Base-by-base conservation (phyloP, 768 basidiomycete genomes). In the Mrakia hoshinonis region DNA sequence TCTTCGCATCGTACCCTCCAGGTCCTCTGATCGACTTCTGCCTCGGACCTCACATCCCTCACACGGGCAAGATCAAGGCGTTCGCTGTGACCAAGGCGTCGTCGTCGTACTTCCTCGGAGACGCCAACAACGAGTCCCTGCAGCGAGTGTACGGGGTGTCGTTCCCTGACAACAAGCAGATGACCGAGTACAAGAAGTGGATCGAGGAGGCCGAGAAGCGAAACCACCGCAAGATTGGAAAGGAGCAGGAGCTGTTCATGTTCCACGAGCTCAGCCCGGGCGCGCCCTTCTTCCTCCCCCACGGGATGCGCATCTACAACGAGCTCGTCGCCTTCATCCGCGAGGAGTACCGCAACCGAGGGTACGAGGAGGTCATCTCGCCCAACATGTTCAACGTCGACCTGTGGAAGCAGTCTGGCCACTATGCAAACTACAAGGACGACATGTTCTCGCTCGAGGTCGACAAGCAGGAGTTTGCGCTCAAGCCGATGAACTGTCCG, bases 401-500 rank as follows among this genome's bases (percentile, higher is more conserved):
- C 79, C 85, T 99, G 22, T 99, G 96, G 96, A 89, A 98, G 81
- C 92, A 90, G 0, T 97, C 95, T 0, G 96, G 96, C 2, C 96
- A 97, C 79, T 96, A 90, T 95, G 86, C 91, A 77, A 95, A 98
- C 79, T 99, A 97, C 83, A 87, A 89, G 79, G 94, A 98, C 67
- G 93, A 92, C 81, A 99, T 99, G 96, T 99, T 98, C 82, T 79
- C 84, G 55, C 87, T 98, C 70, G 90, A 94, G 70, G 81, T 97
- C 69, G 96, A 99, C 81, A 97, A 98, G 82, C 93, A 97, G 81
- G 86, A 86, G 77, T 99, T 92, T 86, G 95, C 85, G 0, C 84
- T 98, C 72, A 96, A 98, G 81, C 96, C 96, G 24, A 99, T 99
- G 96, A 99, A 99, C 81, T 98, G 96, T 75, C 82, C 96, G 0